Evolutionary conservation across 169 alveolate genomes (phyloP), one percentile per base, ranked within the genome.

Genomic region (Miamiensis avidus): DNA sequence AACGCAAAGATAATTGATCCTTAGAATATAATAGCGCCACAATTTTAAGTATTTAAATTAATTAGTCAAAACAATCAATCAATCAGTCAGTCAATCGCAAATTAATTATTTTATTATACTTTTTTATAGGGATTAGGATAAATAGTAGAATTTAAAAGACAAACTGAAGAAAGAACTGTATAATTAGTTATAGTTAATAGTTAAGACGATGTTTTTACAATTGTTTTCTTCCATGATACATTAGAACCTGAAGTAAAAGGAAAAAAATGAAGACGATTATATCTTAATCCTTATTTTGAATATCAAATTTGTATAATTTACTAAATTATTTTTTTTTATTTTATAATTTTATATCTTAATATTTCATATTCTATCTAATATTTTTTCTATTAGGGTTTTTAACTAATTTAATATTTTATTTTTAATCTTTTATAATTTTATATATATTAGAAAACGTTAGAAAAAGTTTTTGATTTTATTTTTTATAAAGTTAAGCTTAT

Each of bases 171-270:
- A 15, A 86, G 87, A 76, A 77, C 81, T 30, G 90, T 81, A 20
- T 79, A 84, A 75, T 81, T 86, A 34, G 90, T 74, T 6, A 65
- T 86, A 75, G 81, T 86, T 31, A 86, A 86, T 86, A 76, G 81
- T 49, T 78, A 74, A 30, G 83, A 86, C 75, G 79, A 81, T 65
- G 28, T 28, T 0, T 86, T 83, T 86, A 84, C 84, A 1, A 86
- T 86, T 65, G 90, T 86, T n/a, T 86, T 74, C 27, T 86, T 74
- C 75, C 84, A 81, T 72, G 90, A 86, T 28, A 81, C 77, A 49
- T 82, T 69, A 49, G 90, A 81, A 65, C 75, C 83, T 30, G 90
- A 74, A 64, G 31, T 30, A 31, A 73, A 73, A 30, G 65, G 65
- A n/a, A 82, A 82, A 31, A 82, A 82, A 74, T 74, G 82, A 82